These are phyloP conservation scores for Arthrinium puccinioides DNA, from an alignment of 2,329 filamentous ascomycete species.

Conservation along the genomic window DNA sequence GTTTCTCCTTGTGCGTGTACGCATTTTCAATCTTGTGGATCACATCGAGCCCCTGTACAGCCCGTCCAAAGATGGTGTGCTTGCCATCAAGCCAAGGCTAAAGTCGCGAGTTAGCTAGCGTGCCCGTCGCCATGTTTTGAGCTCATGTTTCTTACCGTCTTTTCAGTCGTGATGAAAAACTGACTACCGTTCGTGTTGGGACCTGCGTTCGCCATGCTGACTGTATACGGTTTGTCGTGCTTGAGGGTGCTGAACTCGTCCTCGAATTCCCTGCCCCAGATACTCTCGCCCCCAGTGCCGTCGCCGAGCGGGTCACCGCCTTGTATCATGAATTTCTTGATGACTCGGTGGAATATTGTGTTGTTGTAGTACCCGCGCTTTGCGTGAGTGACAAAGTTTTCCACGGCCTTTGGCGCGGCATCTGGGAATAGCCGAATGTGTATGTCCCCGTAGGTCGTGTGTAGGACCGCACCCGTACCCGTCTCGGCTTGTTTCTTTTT, in stretches of 20 bases:
- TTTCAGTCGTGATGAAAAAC: slow-evolving; percentile 98
- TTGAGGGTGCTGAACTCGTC: slow-evolving; percentile 89
- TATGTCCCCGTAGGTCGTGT: slow-evolving; percentile 92
- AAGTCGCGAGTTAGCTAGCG: slow-evolving; percentile 16
- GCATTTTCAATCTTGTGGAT: slow-evolving; percentile 93
- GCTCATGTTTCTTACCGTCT: slow-evolving; percentile 57
- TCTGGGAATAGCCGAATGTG: slow-evolving; percentile 89
- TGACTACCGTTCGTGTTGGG: slow-evolving; percentile 93
- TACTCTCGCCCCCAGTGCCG: slow-evolving; percentile 82
- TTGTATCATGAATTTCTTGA: slow-evolving; percentile 98
- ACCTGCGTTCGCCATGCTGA: slow-evolving; percentile 97
- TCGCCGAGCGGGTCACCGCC: slow-evolving; percentile 79
- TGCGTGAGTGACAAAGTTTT: slow-evolving; percentile 93
- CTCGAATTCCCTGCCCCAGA: slow-evolving; percentile 87
- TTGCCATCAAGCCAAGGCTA: slow-evolving; percentile 90
- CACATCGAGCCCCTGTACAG: slow-evolving; percentile 84
- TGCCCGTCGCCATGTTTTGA: background rate
- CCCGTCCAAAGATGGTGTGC: slow-evolving; percentile 92
- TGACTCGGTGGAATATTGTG: slow-evolving; percentile 94
- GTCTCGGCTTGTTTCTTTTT: slow-evolving; percentile 60
- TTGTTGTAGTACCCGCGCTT: slow-evolving; percentile 93
- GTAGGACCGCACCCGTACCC: slow-evolving; percentile 74
- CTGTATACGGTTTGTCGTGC: slow-evolving; percentile 92
- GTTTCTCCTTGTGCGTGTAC: slow-evolving; percentile 83
- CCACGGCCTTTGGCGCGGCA: slow-evolving; percentile 86